Evolutionary conservation across 306 rosid species (phyloP).

Genomic region (Medicago lupulina): DNA sequence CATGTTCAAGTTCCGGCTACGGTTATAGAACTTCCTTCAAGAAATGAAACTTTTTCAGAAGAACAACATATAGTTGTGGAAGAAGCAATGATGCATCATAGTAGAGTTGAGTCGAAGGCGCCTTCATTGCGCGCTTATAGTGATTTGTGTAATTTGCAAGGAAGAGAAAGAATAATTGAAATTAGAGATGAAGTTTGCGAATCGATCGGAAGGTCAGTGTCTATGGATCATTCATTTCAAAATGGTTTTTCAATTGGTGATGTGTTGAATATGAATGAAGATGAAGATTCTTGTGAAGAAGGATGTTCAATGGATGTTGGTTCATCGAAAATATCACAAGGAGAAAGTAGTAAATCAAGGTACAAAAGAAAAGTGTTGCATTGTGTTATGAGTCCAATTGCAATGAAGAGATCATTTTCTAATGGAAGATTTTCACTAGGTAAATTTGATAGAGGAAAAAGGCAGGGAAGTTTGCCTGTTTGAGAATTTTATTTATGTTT

Average conservation of each 20-base stretch:
- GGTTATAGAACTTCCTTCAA: slow-evolving; percentile 35
- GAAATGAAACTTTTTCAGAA: slow-evolving; percentile 18
- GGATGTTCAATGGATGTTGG: slow-evolving; percentile 42
- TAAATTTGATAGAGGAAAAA: slow-evolving; percentile 52
- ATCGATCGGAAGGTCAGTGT: slow-evolving; percentile 58
- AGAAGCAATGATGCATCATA: neutral
- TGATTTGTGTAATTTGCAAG: slow-evolving; percentile 57
- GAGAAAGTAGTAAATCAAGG: slow-evolving; percentile 48
- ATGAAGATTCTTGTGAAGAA: slow-evolving; percentile 44
- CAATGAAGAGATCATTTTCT: slow-evolving; percentile 80
- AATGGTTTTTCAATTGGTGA: slow-evolving; percentile 45
- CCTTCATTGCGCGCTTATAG: slow-evolving; percentile 58
- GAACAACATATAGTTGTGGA: slow-evolving; percentile 31
- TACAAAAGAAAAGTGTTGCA: slow-evolving; percentile 54
- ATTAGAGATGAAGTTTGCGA: slow-evolving; percentile 59
- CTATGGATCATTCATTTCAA: slow-evolving; percentile 66
- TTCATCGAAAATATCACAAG: slow-evolving; percentile 53
- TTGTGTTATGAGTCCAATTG: slow-evolving; percentile 59
- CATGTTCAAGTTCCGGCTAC: slow-evolving; percentile 10
- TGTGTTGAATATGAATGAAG: slow-evolving; percentile 52
- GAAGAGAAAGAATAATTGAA: slow-evolving; percentile 55
- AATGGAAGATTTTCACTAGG: slow-evolving; percentile 60
- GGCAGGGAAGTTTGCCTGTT: slow-evolving; percentile 48
- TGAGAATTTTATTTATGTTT: slow-evolving; percentile 33
- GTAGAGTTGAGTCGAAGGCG: neutral